Conservation (phyloP, 805 yeast species). For the Teunomyces gatunensis region DNA sequence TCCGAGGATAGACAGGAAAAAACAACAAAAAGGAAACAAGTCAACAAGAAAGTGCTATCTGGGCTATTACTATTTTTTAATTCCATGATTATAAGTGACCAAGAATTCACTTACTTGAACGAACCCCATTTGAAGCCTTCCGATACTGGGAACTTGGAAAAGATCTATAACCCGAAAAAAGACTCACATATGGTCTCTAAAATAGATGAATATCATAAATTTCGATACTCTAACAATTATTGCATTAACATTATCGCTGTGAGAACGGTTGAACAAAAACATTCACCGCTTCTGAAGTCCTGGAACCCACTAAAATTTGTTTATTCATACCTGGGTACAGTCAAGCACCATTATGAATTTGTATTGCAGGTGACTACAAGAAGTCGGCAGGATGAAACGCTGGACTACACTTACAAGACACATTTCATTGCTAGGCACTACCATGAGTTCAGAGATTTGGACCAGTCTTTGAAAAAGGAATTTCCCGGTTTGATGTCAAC, state of each 20-base stretch:
- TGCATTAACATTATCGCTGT: slow-evolving; percentile 72
- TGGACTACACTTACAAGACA: slow-evolving; percentile 14
- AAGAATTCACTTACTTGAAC: slow-evolving; percentile 49
- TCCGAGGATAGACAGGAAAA: slow-evolving; percentile 73
- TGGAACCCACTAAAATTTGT: slow-evolving; percentile 17
- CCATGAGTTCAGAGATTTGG: slow-evolving; percentile 62
- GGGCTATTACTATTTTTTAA: slow-evolving; percentile 67
- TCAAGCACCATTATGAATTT: slow-evolving; percentile 41
- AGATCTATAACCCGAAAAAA: slow-evolving; percentile 12
- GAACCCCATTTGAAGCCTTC: slow-evolving; percentile 33
- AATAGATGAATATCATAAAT: slow-evolving; percentile 18
- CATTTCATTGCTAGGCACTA: slow-evolving; percentile 62
- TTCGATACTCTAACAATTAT: slow-evolving; percentile 52
- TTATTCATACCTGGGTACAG: background rate
- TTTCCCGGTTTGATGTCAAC: slow-evolving; percentile 65
- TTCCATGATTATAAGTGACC: slow-evolving; percentile 64
- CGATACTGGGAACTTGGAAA: slow-evolving; percentile 37
- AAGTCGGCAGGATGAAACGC: slow-evolving; percentile 16
- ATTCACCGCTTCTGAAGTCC: slow-evolving; percentile 1
- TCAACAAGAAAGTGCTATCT: slow-evolving; percentile 59
- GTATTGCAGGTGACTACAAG: slow-evolving; percentile 43
- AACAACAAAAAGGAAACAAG: slow-evolving; percentile 59
- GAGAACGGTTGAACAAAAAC: slow-evolving; percentile 20
- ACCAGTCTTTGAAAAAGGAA: slow-evolving; percentile 46
- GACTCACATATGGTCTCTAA: background rate